A percentile compares a stretch with the other conserved stretches of the same genome.
phyloP scores from a whole-genome alignment of 2,329 filamentous ascomycete genomes.

The Diaporthe citriasiana region DNA sequence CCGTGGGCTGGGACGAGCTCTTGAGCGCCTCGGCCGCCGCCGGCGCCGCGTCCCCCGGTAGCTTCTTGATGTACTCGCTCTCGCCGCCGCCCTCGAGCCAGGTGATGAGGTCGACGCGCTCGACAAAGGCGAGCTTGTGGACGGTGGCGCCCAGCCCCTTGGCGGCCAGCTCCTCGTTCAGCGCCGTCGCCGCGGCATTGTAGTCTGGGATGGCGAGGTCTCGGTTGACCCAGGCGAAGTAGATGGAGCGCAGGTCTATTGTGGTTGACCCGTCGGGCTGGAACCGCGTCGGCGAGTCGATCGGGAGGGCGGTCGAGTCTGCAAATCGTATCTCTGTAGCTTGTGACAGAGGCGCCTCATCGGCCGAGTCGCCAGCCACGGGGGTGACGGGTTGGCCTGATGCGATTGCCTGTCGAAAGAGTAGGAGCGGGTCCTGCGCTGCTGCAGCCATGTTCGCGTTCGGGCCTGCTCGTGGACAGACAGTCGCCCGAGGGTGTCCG shows the following conservation, averaged over 20 bases:
- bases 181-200: constrained; percentile 83
- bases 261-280: constrained; percentile 75
- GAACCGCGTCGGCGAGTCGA: constrained; percentile 87
- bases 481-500: not conserved
- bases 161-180: constrained; percentile 79
- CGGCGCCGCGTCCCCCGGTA: constrained; percentile 75
- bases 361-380: constrained; percentile 75
- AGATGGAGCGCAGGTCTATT: constrained; percentile 92
- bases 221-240: constrained; percentile 95
- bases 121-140: constrained; percentile 91
- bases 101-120: constrained; percentile 90
- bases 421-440: constrained; percentile 82
- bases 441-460: constrained; percentile 65
- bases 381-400: constrained; percentile 78
- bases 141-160: constrained; percentile 75
- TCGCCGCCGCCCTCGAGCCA: constrained; percentile 94
- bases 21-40: constrained; percentile 54
- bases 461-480: not conserved
- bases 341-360: constrained; percentile 76
- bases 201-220: constrained; percentile 92
- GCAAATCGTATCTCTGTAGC: constrained; percentile 86
- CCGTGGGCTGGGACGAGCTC: constrained; percentile 53
- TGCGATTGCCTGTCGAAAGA: constrained; percentile 87
- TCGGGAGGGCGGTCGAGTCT: constrained; percentile 73
- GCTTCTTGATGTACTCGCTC: constrained; percentile 91